Percentiles rank a stretch among this genome's conserved stretches.
These are phyloP conservation scores for Candida vaughaniae DNA, from an alignment of 805 yeast genomes.

Conservation along the genomic window DNA sequence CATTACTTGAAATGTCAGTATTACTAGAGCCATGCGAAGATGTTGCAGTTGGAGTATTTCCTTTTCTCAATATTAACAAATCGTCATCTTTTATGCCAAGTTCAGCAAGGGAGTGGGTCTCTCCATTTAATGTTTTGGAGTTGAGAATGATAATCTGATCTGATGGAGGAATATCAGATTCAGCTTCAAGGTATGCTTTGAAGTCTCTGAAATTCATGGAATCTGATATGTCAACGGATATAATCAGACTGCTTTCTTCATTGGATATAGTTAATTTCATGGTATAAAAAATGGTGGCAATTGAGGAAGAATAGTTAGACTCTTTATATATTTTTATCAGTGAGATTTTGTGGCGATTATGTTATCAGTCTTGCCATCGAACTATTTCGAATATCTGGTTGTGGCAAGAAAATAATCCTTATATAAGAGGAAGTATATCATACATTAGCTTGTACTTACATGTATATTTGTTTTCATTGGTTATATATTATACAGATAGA, in stretches of 20 bases:
- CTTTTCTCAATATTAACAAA: conserved; percentile 44
- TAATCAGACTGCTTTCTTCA: conserved; percentile 23
- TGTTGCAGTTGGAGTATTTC: conserved; percentile 1
- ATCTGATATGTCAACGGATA: conserved; percentile 61
- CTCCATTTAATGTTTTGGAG: conserved; percentile 35
- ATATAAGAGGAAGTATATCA: no score
- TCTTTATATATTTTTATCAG: background rate
- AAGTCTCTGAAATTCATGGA: conserved; percentile 67
- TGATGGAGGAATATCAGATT: conserved; percentile 50
- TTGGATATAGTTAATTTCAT: conserved; percentile 28
- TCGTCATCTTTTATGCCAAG: conserved; percentile 58
- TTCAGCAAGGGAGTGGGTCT: conserved; percentile 39
- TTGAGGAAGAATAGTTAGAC: background rate
- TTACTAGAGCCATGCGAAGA: conserved; percentile 9
- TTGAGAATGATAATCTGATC: conserved; percentile 52
- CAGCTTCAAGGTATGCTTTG: conserved; percentile 70
- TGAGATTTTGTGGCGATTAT: conserved; percentile 4
- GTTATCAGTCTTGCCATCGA: background rate
- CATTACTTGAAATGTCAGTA: conserved; percentile 1
- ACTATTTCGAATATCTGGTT: no score
- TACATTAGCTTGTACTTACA: no score
- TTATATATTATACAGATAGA: no score
- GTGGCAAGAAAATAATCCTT: no score
- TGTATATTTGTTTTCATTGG: no score
- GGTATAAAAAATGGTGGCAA: background rate